These are phyloP conservation scores for Cordyceps tenuipes DNA, from an alignment of 2,329 filamentous ascomycete species.

Conservation along the genomic window DNA sequence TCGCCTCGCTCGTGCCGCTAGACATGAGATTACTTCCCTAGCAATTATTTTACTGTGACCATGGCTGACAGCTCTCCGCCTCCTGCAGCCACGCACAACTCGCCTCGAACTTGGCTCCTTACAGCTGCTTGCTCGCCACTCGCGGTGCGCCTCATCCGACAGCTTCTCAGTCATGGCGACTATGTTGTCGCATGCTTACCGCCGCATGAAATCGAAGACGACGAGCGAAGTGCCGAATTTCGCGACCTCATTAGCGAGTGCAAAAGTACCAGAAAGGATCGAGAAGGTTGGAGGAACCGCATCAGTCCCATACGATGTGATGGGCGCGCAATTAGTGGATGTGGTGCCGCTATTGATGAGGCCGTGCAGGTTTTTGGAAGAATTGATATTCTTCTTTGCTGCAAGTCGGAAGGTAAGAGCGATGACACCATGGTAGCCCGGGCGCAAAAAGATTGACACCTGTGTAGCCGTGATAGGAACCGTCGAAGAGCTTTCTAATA, in stretches of 20 bases:
- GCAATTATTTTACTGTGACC: slow-evolving; percentile 7
- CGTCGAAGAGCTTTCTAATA: slow-evolving; percentile 79
- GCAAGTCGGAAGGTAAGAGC: slow-evolving; percentile 68
- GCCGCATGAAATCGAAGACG: slow-evolving; percentile 69
- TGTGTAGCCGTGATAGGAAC: slow-evolving; percentile 70
- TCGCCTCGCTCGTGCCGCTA: not conserved
- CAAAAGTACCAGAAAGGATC: slow-evolving; percentile 52
- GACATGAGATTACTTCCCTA: slow-evolving; percentile 2
- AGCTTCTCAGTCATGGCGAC: slow-evolving; percentile 84
- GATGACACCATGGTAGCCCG: not conserved
- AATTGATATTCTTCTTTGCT: slow-evolving; percentile 85
- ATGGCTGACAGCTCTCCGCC: slow-evolving; percentile 25
- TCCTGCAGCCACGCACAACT: slow-evolving; percentile 54
- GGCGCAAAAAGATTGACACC: not conserved
- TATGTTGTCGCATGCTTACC: slow-evolving; percentile 79
- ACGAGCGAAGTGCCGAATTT: slow-evolving; percentile 68
- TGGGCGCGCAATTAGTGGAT: slow-evolving; percentile 57
- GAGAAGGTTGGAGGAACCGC: slow-evolving; percentile 73
- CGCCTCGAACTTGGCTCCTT: slow-evolving; percentile 85
- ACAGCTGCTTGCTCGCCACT: slow-evolving; percentile 81
- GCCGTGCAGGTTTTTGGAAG: slow-evolving; percentile 75
- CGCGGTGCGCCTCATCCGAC: slow-evolving; percentile 70
- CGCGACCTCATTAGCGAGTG: slow-evolving; percentile 67
- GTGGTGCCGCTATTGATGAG: slow-evolving; percentile 79
- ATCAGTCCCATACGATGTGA: slow-evolving; percentile 59